These are phyloP conservation scores for Macadamia integrifolia DNA, from an alignment of 164 flowering plant genomes.

Conservation along the genomic window DNA sequence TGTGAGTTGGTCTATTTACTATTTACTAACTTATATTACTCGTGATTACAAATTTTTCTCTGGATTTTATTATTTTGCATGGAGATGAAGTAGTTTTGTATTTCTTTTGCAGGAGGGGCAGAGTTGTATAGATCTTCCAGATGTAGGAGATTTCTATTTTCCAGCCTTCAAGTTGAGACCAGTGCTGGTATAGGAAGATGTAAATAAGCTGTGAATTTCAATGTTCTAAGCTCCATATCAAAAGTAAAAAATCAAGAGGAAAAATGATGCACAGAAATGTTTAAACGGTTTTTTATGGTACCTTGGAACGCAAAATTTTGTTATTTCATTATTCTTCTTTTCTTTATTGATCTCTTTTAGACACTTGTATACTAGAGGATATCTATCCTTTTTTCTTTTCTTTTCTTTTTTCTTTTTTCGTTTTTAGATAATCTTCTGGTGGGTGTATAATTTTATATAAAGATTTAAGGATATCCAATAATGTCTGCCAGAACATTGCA, in stretches of 20 bases:
- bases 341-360: neutral
- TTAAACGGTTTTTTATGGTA: constrained; percentile 12
- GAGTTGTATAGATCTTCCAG: constrained; percentile 18
- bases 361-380: constrained; percentile 2
- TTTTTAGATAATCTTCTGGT: constrained; percentile 2
- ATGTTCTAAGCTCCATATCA: constrained; percentile 17
- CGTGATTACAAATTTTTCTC: neutral
- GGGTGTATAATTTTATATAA: constrained; percentile 15
- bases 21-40: neutral
- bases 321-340: constrained; percentile 3
- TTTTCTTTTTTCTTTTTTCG: neutral
- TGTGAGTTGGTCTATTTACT: constrained; percentile 28
- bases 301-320: constrained; percentile 6
- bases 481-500: neutral
- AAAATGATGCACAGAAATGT: constrained; percentile 3
- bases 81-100: constrained; percentile 4
- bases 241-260: neutral
- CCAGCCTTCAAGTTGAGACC: constrained; percentile 12
- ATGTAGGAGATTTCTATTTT: constrained; percentile 12
- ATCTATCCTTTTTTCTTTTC: neutral
- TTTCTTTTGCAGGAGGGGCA: constrained; percentile 23
- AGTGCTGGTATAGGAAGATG: constrained; percentile 23
- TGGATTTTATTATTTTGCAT: neutral
- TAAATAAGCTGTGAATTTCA: constrained; percentile 26
- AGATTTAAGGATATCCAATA: neutral